Conservation (phyloP, 108 stramenopile species). For the Pseudonitzschia multistriata region DNA sequence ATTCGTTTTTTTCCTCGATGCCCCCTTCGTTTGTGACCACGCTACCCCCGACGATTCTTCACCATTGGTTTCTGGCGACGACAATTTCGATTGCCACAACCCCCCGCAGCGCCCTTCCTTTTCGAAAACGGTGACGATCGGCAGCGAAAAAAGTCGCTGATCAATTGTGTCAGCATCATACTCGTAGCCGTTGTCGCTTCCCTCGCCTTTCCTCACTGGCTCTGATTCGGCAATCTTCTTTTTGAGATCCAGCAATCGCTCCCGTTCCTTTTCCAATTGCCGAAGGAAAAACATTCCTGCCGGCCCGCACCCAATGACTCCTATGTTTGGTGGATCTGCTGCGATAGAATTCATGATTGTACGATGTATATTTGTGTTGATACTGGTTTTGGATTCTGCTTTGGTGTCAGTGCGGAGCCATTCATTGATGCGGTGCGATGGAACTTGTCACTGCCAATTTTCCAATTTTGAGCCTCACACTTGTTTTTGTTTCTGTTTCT, state of each 20-base stretch:
- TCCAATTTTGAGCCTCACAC: too few species aligned
- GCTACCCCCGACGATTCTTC: too few species aligned
- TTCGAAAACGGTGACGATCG: slow-evolving; percentile 33
- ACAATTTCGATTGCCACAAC: slow-evolving; percentile 28
- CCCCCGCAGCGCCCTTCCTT: slow-evolving; percentile 28
- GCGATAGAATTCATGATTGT: too few species aligned
- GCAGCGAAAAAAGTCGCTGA: slow-evolving; percentile 5
- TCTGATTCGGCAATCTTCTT: neutral
- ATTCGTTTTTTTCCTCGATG: neutral
- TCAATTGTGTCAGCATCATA: neutral
- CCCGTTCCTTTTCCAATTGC: slow-evolving; percentile 24
- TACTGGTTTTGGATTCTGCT: too few species aligned
- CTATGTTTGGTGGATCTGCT: too few species aligned
- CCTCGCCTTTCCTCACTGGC: neutral
- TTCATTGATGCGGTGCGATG: too few species aligned
- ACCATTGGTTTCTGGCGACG: neutral
- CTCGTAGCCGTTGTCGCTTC: neutral
- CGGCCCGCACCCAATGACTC: slow-evolving; percentile 36
- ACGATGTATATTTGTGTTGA: too few species aligned
- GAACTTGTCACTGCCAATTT: too few species aligned
- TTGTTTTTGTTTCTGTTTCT: too few species aligned
- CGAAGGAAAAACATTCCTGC: slow-evolving; percentile 47
- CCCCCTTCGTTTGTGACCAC: neutral
- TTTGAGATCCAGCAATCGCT: slow-evolving; percentile 8
- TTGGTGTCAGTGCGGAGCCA: too few species aligned